Evolutionary conservation across 176 grass and related monocot species (phyloP).

Genomic region (sorghum (Sorghum bicolor)): Sorghum_bicolor_NCBIv3 NC_012870.2:80344001-80344500

Average conservation of each 20-base stretch:
- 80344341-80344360: background rate
- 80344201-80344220: conserved; percentile 54
- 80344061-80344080: no score
- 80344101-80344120: background rate
- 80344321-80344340: conserved; percentile 42
- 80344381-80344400: background rate
- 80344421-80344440: background rate
- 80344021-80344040: background rate
- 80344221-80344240: conserved; percentile 54
- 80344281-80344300: conserved; percentile 46
- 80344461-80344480: background rate
- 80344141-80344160: conserved; percentile 94
- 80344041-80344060: background rate
- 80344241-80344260: conserved; percentile 43
- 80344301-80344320: conserved; percentile 42
- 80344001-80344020: background rate
- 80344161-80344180: conserved; percentile 75
- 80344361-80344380: background rate
- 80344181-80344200: conserved; percentile 65
- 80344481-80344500: background rate
- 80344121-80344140: conserved; percentile 79
- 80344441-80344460: background rate
- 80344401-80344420: background rate
- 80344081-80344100: background rate
- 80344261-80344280: background rate